Evolutionary conservation across 768 basidiomycete genomes (phyloP), one percentile per base, ranked within the genome.

Genomic region (Macrolepiota dolichaula): DNA sequence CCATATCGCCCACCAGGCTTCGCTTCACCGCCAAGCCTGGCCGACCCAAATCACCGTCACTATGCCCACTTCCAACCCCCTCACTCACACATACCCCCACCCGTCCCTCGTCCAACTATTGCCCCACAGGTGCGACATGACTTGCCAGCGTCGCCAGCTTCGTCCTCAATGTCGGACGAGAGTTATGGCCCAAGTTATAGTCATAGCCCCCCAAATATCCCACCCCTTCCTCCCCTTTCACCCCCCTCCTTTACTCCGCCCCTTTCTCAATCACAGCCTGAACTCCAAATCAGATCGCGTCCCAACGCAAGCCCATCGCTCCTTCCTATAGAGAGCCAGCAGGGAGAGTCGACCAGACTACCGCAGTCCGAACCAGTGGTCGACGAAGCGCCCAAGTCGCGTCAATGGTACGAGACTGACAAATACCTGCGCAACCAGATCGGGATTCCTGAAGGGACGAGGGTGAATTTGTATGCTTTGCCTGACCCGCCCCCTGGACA

Each of bases 391-490:
- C 19, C 38, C 17, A 15, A 69, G 65, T 53, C 68, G 69, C 19
- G 38, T 22, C 42, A 50, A 12, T 61, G 59, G 59, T 25, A 37
- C 22, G 79, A 81, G 42, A 76, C 80, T 15, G 83, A 74, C 0
- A 72, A 74, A 0, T 79, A 76, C 61, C 64, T 84, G 36, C 80
- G 83, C n/a, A 64, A 71, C 9, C 74, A 79, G 49, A 68, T 81
- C 2, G 70, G 71, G 4, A 68, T 84, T 4, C 59, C 70, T 0
- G 59, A 71, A 1, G 64, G 68, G 6, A 66, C 65, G 4, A 56
- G 63, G 0, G 64, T 83, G 46, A 71, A 68, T 47, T 70, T 84
- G 3, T 66, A 64, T 51, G 72, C 79, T 0, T 42, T 84, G 11
- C 75, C 78, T 0, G 78, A 82, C 27, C 77, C 79, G 0, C 68